These are phyloP conservation scores for Verticillium klebahnii DNA, from an alignment of 2,329 filamentous ascomycete species.

Conservation along the genomic window DNA sequence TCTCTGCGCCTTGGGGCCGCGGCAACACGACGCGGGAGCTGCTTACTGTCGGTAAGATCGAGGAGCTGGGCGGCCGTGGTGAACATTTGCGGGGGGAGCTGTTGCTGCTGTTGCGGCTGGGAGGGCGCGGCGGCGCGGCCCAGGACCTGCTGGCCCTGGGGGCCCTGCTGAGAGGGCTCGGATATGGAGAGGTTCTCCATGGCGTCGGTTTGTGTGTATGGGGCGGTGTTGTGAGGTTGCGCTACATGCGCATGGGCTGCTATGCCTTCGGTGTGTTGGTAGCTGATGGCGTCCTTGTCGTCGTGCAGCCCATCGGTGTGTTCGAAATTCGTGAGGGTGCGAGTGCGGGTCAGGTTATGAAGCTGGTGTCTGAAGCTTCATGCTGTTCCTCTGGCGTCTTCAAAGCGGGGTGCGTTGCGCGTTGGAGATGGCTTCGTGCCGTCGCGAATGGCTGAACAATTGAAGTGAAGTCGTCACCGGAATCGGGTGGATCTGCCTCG, in stretches of 20 bases:
- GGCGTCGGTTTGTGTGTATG: constrained; percentile 12
- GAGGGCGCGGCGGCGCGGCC: constrained; percentile 26
- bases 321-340: neutral
- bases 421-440: neutral
- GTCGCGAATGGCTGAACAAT: neutral
- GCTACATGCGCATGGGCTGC: neutral
- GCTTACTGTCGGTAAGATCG: constrained; percentile 94
- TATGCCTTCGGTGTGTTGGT: neutral
- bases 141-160: constrained; percentile 28
- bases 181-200: constrained; percentile 53
- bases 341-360: neutral
- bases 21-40: neutral
- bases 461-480: neutral
- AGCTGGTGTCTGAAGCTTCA: neutral
- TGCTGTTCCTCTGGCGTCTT: neutral
- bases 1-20: neutral
- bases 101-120: constrained; percentile 43
- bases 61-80: constrained; percentile 93
- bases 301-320: neutral
- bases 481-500: neutral
- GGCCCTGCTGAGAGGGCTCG: constrained; percentile 27
- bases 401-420: neutral
- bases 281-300: neutral
- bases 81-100: constrained; percentile 93
- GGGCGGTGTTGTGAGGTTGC: neutral